Percentiles rank a stretch among this genome's conserved stretches.
These are phyloP conservation scores for Sporobolomyces roseus DNA, from an alignment of 768 basidiomycete species.

Conservation along the genomic window DNA sequence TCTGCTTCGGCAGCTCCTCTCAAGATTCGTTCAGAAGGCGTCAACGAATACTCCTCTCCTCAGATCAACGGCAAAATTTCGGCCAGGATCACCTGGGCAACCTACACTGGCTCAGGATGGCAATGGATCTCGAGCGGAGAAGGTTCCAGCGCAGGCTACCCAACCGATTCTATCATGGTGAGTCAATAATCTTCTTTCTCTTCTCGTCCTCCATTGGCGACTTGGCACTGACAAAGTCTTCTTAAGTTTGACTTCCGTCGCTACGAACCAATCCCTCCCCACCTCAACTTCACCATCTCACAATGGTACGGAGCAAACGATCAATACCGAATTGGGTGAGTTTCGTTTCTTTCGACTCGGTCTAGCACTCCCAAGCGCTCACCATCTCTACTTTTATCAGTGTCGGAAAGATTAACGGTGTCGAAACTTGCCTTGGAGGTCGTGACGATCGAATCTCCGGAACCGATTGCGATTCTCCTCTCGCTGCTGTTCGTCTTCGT, in stretches of 20 bases:
- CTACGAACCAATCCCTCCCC: too few species aligned
- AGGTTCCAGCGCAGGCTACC: background rate
- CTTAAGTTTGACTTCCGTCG: too few species aligned
- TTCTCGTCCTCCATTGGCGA: too few species aligned
- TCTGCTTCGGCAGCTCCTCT: slow-evolving; percentile 3
- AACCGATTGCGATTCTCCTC: background rate
- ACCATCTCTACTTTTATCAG: too few species aligned
- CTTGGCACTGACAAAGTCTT: too few species aligned
- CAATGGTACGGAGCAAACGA: slow-evolving; percentile 6
- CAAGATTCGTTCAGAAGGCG: background rate
- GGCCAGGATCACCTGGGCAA: background rate
- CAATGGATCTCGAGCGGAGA: background rate
- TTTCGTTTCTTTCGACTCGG: background rate
- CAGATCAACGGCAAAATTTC: background rate
- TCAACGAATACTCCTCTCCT: background rate
- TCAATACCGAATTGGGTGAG: slow-evolving; percentile 5
- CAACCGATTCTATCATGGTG: background rate
- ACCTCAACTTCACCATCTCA: background rate
- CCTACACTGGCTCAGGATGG: background rate
- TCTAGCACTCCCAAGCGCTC: too few species aligned
- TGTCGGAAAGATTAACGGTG: background rate
- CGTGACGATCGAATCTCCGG: slow-evolving; percentile 1
- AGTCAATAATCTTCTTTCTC: too few species aligned
- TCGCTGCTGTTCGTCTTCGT: background rate
- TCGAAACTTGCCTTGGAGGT: slow-evolving; percentile 10